A percentile compares a stretch with the other conserved stretches of the same genome.
Evolutionary conservation across 2,329 filamentous ascomycete species (phyloP).

Genomic region (Drechslerella dactyloides): DNA sequence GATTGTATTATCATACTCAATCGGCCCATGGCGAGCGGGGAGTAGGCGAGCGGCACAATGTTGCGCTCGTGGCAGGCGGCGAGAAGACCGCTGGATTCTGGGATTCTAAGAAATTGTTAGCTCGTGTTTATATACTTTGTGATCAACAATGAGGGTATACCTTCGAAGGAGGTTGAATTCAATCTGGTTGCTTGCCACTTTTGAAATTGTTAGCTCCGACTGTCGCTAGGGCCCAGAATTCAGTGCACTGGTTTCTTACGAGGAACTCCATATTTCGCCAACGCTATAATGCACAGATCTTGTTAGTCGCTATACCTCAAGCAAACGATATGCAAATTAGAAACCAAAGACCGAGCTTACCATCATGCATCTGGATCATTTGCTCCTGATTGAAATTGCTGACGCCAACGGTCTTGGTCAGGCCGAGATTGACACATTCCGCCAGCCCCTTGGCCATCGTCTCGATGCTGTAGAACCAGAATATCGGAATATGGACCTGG

Average conservation of each 20-base stretch:
- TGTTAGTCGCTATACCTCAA: background rate
- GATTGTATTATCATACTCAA: slow-evolving; percentile 53
- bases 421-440: slow-evolving; percentile 59
- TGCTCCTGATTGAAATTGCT: slow-evolving; percentile 60
- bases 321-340: no score
- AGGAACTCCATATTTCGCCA: slow-evolving; percentile 58
- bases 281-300: slow-evolving; percentile 51
- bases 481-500: slow-evolving; percentile 60
- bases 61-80: slow-evolving; percentile 59
- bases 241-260: slow-evolving; percentile 41
- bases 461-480: slow-evolving; percentile 58
- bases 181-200: slow-evolving; percentile 60
- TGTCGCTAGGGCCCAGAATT: background rate
- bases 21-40: slow-evolving; percentile 59
- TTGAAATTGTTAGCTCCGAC: background rate
- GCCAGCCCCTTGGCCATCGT: slow-evolving; percentile 59
- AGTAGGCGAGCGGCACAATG: slow-evolving; percentile 60
- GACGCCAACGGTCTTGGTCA: slow-evolving; percentile 60
- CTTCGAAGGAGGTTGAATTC: slow-evolving; percentile 60
- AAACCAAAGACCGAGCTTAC: no score
- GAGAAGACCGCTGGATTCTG: slow-evolving; percentile 59
- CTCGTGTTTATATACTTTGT: background rate
- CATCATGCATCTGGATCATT: slow-evolving; percentile 60
- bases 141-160: slow-evolving; percentile 7
- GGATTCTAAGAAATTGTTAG: slow-evolving; percentile 51